Conservation (phyloP, 2,329 filamentous ascomycete species). For the Beauveria rudraprayagi region DNA sequence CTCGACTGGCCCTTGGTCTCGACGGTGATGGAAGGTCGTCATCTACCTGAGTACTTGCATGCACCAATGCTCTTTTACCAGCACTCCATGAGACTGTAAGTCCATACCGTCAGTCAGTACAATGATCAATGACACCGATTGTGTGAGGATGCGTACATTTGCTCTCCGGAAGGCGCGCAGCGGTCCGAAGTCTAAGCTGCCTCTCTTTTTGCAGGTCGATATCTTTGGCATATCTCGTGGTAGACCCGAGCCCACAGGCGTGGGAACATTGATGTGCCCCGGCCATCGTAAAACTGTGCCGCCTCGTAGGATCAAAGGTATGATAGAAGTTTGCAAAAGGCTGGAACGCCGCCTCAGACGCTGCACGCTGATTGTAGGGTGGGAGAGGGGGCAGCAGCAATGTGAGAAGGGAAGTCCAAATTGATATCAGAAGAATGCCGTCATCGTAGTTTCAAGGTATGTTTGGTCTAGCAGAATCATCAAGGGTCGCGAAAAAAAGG, state of each 20-base stretch:
- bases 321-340: background rate
- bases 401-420: background rate
- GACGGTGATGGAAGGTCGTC: background rate
- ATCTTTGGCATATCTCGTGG: background rate
- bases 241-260: background rate
- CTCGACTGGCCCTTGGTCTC: background rate
- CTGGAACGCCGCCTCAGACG: background rate
- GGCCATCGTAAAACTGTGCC: background rate
- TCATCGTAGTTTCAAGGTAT: background rate
- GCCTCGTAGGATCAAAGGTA: background rate
- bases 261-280: background rate
- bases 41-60: background rate
- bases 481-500: background rate
- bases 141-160: background rate
- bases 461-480: background rate
- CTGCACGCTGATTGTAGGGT: background rate
- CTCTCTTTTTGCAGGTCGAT: background rate
- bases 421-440: background rate
- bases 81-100: background rate
- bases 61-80: background rate
- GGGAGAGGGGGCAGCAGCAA: background rate
- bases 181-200: background rate
- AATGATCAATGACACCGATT: background rate
- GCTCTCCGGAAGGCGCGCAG: too few relatives aligned
- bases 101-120: background rate